A percentile compares a stretch with the other conserved stretches of the same genome.
These are phyloP conservation scores for Massariosphaeria phaeospora DNA, from an alignment of 495 filamentous ascomycete species.

Conservation along the genomic window DNA sequence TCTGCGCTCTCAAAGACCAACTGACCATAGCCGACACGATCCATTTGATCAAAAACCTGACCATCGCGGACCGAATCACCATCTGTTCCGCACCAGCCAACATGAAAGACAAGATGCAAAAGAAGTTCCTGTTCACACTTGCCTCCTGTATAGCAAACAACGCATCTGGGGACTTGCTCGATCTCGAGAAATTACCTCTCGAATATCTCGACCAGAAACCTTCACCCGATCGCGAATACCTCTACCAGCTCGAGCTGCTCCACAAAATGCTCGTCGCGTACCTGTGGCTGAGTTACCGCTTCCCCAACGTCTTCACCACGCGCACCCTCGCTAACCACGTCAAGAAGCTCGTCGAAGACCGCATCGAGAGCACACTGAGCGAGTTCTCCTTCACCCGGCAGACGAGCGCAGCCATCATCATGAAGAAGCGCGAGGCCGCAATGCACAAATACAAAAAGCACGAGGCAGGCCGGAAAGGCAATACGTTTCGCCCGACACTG, in stretches of 20 bases:
- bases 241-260: constrained; percentile 63
- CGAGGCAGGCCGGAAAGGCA: neutral
- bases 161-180: constrained; percentile 61
- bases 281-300: constrained; percentile 73
- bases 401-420: neutral
- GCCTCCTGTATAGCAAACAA: constrained; percentile 64
- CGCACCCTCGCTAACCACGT: constrained; percentile 72
- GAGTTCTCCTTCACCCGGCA: constrained; percentile 35
- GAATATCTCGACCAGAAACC: constrained; percentile 37
- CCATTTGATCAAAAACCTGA: constrained; percentile 58
- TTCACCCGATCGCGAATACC: constrained; percentile 46
- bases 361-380: constrained; percentile 64
- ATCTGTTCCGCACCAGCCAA: constrained; percentile 66
- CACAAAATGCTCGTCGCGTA: constrained; percentile 82
- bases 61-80: constrained; percentile 63
- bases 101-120: constrained; percentile 39
- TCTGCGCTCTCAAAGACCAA: constrained; percentile 58
- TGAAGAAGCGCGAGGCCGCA: neutral
- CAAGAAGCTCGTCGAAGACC: constrained; percentile 71
- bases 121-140: constrained; percentile 50
- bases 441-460: neutral
- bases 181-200: constrained; percentile 44
- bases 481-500: no score
- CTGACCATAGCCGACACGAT: constrained; percentile 65
- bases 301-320: constrained; percentile 72